These are phyloP conservation scores for Dalechampia spathulata DNA, from an alignment of 441 rosid species.

Conservation along the genomic window DNA sequence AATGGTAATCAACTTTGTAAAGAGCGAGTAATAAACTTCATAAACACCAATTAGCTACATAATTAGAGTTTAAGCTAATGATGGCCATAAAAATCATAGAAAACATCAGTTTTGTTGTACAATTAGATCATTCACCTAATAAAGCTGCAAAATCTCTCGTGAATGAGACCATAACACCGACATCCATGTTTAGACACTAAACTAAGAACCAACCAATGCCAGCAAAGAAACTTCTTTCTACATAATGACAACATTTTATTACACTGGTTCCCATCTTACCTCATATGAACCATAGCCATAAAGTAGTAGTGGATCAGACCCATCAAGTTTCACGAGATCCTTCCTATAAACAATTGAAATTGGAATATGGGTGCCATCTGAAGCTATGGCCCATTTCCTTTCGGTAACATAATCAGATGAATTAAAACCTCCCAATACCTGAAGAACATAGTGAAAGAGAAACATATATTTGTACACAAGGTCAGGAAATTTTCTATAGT, in stretches of 20 bases:
- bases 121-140: neutral
- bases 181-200: neutral
- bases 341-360: slow-evolving; percentile 66
- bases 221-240: neutral
- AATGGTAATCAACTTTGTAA: neutral
- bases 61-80: slow-evolving; percentile 2
- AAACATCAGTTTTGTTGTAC: neutral
- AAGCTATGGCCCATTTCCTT: slow-evolving; percentile 86
- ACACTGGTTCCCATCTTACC: slow-evolving; percentile 37
- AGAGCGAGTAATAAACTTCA: neutral
- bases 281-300: slow-evolving; percentile 96
- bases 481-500: neutral
- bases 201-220: neutral
- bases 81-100: neutral
- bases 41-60: too few species aligned
- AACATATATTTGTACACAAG: slow-evolving; percentile 1
- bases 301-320: slow-evolving; percentile 71
- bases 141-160: neutral
- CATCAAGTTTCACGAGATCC: slow-evolving; percentile 73
- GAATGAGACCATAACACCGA: neutral
- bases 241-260: neutral
- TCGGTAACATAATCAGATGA: slow-evolving; percentile 68
- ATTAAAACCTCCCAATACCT: slow-evolving; percentile 81
- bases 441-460: slow-evolving; percentile 18
- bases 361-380: slow-evolving; percentile 80